Evolutionary conservation across 2,329 filamentous ascomycete genomes (phyloP), one percentile per base, ranked within the genome.

Genomic region (Aspergillus pseudoglaucus): DNA sequence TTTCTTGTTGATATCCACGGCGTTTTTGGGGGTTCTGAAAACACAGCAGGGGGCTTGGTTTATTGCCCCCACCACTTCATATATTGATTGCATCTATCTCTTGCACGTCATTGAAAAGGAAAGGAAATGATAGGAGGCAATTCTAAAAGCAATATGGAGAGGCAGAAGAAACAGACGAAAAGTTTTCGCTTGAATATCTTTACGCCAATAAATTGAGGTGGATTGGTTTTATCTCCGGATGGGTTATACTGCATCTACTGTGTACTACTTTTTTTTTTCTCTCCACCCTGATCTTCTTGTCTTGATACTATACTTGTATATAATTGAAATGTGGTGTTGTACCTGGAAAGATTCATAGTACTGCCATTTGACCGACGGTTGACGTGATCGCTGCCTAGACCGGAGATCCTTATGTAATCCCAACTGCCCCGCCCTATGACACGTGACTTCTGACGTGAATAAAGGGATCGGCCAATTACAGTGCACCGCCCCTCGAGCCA

Each of bases 1-100:
- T 63, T 50, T 59, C 51, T 52, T 59, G 53, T 63, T 68, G 62
- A 70, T 71, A 71, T 71, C 67, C 67, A 68, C 59, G 66, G 67
- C 66, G 64, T 67, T 68, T 59, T 56, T 65, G 62, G 62, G 53
- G 58, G 60, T 61, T 63, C 57, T 61, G 54, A 62, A 62, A 63
- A 65, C 61, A 62, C 62, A 45, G 15, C 22, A n/a, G 43, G 40
- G 9, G 32, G 30, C 22, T 35, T 30, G 25, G 17, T 10, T 44
- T 9, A 17, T 14, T 17, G 14, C 8, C 23, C 25, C 42, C 8
- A 39, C 39, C 40, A 43, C 30, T 12, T 39, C 20, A 17, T 12
- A 38, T 18, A 38, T 18, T n/a, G 17, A 18, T 39, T 12, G 37
- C 17, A 20, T 20, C 17, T 18, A 39, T 22, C 37, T 18, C 37